phyloP scores from a whole-genome alignment of 257 asterid species.

The Solanum peruvianum region DNA sequence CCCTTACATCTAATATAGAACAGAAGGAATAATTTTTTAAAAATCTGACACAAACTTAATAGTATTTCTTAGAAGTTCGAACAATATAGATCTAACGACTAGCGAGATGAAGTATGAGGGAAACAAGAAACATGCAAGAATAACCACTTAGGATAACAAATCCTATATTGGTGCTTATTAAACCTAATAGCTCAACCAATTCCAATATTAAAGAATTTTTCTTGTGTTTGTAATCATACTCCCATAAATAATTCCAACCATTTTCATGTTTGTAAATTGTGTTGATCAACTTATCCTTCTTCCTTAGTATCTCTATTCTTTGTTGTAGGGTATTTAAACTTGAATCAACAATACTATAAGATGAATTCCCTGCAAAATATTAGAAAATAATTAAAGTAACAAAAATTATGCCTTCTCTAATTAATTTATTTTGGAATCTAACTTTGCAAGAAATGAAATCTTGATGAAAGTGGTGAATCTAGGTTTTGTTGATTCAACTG shows the following conservation, averaged over 20 bases:
- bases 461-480: neutral
- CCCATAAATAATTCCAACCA: slow-evolving; percentile 36
- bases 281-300: slow-evolving; percentile 17
- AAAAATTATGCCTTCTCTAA: neutral
- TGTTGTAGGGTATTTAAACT: slow-evolving; percentile 16
- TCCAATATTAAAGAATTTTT: neutral
- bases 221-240: slow-evolving; percentile 19
- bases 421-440: neutral
- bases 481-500: neutral
- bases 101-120: neutral
- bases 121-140: slow-evolving; percentile 21
- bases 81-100: neutral
- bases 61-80: neutral
- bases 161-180: slow-evolving; percentile 9
- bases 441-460: neutral
- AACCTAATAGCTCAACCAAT: slow-evolving; percentile 14
- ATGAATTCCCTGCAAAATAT: slow-evolving; percentile 14
- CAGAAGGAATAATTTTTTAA: fast-evolving
- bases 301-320: slow-evolving; percentile 27
- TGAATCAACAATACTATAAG: slow-evolving; percentile 27
- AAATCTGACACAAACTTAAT: neutral
- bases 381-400: neutral
- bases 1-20: neutral
- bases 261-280: neutral
- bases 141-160: slow-evolving; percentile 26